A percentile compares a stretch with the other conserved stretches of the same genome.
These are phyloP conservation scores for Cyclotella kingstonii DNA, from an alignment of 108 stramenopile genomes.

Conservation along the genomic window DNA sequence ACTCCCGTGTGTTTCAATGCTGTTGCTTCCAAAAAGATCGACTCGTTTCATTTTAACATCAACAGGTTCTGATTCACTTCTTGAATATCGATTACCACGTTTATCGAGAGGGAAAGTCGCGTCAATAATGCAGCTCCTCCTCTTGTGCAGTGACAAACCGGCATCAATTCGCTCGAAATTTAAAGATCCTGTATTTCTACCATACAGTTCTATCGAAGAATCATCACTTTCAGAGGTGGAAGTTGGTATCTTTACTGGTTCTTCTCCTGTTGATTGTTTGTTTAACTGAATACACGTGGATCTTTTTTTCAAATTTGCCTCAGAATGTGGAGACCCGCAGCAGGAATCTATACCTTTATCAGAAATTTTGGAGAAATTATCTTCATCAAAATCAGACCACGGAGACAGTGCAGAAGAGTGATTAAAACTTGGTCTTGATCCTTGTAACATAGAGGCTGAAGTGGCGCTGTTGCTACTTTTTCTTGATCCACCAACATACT, in stretches of 20 bases:
- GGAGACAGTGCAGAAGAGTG: not conserved
- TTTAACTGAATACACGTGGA: not conserved
- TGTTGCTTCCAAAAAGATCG: not conserved
- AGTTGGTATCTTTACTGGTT: not conserved
- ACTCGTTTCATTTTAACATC: no score
- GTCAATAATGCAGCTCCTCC: not conserved
- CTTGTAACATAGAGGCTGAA: not conserved
- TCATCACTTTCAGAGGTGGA: slow-evolving; percentile 32
- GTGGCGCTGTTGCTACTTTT: not conserved
- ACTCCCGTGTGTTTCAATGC: not conserved
- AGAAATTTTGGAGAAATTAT: no score
- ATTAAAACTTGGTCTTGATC: not conserved
- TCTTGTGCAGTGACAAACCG: not conserved
- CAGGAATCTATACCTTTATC: no score
- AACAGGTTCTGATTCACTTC: no score
- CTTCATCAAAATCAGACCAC: no score
- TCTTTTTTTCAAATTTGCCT: not conserved
- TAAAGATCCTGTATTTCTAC: slow-evolving; percentile 9
- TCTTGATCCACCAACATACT: slow-evolving; percentile 13
- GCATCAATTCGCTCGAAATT: not conserved
- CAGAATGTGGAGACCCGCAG: not conserved
- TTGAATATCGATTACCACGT: no score
- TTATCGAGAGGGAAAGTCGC: no score
- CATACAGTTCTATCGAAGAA: slow-evolving; percentile 31
- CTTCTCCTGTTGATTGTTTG: not conserved